A percentile compares a stretch with the other conserved stretches of the same genome.
Conservation (phyloP, 495 filamentous ascomycete genomes). For the Lentithecium fluviatile region DNA sequence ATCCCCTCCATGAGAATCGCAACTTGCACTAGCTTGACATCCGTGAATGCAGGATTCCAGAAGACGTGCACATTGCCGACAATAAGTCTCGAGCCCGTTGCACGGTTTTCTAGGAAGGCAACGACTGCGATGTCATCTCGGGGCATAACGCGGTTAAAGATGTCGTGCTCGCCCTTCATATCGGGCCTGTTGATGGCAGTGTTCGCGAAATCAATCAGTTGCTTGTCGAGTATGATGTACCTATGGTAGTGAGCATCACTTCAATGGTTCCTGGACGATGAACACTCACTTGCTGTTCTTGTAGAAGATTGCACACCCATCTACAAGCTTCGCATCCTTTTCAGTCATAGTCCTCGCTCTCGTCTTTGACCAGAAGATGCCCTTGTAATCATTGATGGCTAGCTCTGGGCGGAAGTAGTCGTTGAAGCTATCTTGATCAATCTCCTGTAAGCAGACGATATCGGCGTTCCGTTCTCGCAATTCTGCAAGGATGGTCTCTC, state of each 20-base stretch:
- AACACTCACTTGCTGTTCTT: constrained; percentile 67
- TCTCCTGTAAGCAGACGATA: constrained; percentile 89
- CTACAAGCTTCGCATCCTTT: constrained; percentile 78
- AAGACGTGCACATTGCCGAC: constrained; percentile 90
- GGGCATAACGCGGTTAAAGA: constrained; percentile 97
- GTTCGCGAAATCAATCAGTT: constrained; percentile 86
- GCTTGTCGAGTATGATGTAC: constrained; percentile 89
- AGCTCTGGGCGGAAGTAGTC: constrained; percentile 82
- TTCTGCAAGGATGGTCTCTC: constrained; percentile 75
- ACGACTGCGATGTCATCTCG: constrained; percentile 93
- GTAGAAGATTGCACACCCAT: constrained; percentile 96
- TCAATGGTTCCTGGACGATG: background rate
- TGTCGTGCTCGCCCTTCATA: constrained; percentile 92
- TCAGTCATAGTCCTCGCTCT: constrained; percentile 88
- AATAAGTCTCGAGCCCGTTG: constrained; percentile 83
- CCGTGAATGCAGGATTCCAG: constrained; percentile 86
- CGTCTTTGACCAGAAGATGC: constrained; percentile 83
- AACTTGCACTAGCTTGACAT: constrained; percentile 93
- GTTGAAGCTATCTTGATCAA: constrained; percentile 85
- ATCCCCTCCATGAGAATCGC: constrained; percentile 92
- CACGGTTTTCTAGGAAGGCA: constrained; percentile 84
- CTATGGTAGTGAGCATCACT: constrained; percentile 28
- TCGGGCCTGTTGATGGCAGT: constrained; percentile 89
- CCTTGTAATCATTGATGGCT: constrained; percentile 81
- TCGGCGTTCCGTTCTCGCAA: constrained; percentile 78